Conservation (phyloP, 2,329 filamentous ascomycete genomes). For the Parastagonospora nodorum region DNA sequence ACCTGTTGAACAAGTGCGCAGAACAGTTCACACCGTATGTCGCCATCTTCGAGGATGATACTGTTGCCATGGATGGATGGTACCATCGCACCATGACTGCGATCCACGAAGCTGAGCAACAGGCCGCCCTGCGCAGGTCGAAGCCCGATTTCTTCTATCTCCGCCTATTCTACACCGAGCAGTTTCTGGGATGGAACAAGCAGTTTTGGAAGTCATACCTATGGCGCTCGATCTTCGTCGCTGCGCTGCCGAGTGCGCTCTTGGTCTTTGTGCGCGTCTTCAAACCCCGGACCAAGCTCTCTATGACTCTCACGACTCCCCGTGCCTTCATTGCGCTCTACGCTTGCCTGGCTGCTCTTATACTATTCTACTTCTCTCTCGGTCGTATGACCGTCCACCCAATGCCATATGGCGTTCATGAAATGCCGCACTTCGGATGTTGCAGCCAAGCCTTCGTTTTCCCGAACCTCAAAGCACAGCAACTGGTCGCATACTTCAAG, state of each 20-base stretch:
- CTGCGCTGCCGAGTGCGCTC: constrained; percentile 24
- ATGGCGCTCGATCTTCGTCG: constrained; percentile 36
- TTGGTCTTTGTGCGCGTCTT: constrained; percentile 32
- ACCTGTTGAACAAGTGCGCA: constrained; percentile 49
- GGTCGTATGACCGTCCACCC: constrained; percentile 48
- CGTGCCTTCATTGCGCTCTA: constrained; percentile 28
- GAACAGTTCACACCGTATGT: constrained; percentile 47
- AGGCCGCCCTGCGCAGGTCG: constrained; percentile 27
- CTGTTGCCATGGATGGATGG: constrained; percentile 55
- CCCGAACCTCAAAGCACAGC: constrained; percentile 38
- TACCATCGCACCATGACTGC: constrained; percentile 49
- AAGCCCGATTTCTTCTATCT: constrained; percentile 49
- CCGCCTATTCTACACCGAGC: constrained; percentile 54
- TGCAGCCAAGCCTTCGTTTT: constrained; percentile 54
- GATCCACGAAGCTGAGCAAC: constrained; percentile 39
- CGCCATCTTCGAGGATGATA: constrained; percentile 55
- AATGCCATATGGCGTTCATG: constrained; percentile 42
- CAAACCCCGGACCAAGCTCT: constrained; percentile 23
- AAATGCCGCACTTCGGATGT: constrained; percentile 51
- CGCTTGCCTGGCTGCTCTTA: constrained; percentile 10
- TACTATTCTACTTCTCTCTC: constrained; percentile 48
- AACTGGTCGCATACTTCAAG: constrained; percentile 39
- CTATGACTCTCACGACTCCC: constrained; percentile 22
- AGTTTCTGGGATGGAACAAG: constrained; percentile 53
- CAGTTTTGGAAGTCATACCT: constrained; percentile 50